A percentile compares a stretch with the other conserved stretches of the same genome.
Evolutionary conservation across 768 basidiomycete genomes (phyloP).

Genomic region (Coprinopsis marcescibilis): DNA sequence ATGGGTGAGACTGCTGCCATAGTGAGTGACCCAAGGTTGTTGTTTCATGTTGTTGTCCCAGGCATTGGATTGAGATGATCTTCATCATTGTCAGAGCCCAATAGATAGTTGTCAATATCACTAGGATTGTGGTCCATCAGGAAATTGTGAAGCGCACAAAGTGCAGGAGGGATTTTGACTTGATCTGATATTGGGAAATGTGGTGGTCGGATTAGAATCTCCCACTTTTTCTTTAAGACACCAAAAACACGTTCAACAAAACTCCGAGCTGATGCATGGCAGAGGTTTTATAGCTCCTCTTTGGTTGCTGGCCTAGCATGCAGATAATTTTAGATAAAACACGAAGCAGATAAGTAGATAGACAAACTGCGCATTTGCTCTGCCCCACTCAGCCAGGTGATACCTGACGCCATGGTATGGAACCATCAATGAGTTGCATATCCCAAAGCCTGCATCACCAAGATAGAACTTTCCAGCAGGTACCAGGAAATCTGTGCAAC

Average conservation of each 20-base stretch:
- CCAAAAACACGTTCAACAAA: conserved; percentile 35
- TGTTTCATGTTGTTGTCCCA: not conserved
- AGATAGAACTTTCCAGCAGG: conserved; percentile 24
- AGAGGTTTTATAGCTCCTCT: conserved; percentile 37
- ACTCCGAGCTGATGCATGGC: conserved; percentile 33
- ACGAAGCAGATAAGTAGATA: conserved; percentile 9
- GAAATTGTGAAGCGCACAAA: conserved; percentile 18
- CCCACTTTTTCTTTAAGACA: conserved; percentile 24
- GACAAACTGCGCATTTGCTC: conserved; percentile 8
- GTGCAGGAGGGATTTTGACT: conserved; percentile 16
- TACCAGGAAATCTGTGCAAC: conserved; percentile 21
- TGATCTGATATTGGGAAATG: conserved; percentile 17
- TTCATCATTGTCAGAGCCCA: conserved; percentile 6
- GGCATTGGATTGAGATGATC: conserved; percentile 11
- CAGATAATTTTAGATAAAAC: conserved; percentile 18
- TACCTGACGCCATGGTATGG: conserved; percentile 26
- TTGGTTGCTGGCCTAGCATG: conserved; percentile 24
- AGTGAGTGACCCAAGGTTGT: conserved; percentile 6
- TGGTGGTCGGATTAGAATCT: conserved; percentile 15
- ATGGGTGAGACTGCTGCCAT: conserved; percentile 24
- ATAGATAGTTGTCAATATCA: conserved; percentile 7
- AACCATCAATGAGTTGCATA: conserved; percentile 22
- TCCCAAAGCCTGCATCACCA: conserved; percentile 25
- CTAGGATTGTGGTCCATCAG: conserved; percentile 8
- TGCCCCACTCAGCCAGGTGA: conserved; percentile 29